Evolutionary conservation across 164 flowering plant genomes (phyloP).

Genomic region (Macadamia tetraphylla): DNA sequence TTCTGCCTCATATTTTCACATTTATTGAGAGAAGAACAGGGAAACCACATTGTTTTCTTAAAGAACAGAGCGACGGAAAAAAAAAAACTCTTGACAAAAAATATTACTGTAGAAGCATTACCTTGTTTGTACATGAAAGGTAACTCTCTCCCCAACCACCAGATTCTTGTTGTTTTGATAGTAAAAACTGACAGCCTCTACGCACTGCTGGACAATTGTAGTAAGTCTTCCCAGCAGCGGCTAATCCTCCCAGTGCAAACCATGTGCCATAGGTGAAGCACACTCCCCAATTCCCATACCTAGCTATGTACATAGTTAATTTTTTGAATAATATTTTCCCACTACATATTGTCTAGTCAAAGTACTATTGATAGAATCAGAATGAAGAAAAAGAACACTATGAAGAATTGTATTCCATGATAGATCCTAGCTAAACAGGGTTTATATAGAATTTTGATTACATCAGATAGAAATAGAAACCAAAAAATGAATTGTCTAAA

Average conservation of each 20-base stretch:
- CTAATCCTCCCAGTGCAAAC: conserved; percentile 51
- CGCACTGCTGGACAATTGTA: conserved; percentile 29
- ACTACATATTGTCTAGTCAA: too few relatives aligned
- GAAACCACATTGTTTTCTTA: not conserved
- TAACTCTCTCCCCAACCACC: conserved; percentile 86
- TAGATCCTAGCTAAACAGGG: too few relatives aligned
- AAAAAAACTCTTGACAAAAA: not conserved
- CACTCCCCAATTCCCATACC: conserved; percentile 70
- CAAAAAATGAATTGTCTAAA: too few relatives aligned
- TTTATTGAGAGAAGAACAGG: too few relatives aligned
- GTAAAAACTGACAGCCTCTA: conserved; percentile 43
- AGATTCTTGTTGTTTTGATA: conserved; percentile 37
- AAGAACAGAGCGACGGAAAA: not conserved
- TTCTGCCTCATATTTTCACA: too few relatives aligned
- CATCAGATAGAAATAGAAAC: too few relatives aligned
- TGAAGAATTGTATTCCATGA: too few relatives aligned
- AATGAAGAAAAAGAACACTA: too few relatives aligned
- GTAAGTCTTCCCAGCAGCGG: conserved; percentile 36
- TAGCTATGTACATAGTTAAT: conserved; percentile 33
- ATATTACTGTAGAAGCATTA: conserved; percentile 7
- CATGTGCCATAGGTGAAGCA: conserved; percentile 61
- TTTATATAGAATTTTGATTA: too few relatives aligned
- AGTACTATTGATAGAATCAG: too few relatives aligned
- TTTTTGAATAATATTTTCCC: too few relatives aligned
- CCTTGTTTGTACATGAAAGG: conserved; percentile 48